Percentiles rank a stretch among this genome's conserved stretches.
Evolutionary conservation across 2,329 filamentous ascomycete species (phyloP).

Genomic region (Penicillium sclerotigenum): DNA sequence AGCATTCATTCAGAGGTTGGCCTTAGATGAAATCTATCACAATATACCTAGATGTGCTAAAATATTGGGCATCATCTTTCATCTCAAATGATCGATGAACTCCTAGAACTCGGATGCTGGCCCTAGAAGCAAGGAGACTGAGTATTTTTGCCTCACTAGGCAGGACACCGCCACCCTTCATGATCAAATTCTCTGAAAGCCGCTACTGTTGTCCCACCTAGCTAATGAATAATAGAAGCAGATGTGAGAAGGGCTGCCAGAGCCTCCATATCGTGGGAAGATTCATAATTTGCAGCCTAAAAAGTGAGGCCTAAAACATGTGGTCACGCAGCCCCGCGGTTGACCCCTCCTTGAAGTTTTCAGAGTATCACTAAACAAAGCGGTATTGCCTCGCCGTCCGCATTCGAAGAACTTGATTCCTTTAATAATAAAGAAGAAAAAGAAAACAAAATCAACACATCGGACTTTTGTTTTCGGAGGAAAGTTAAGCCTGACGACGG

Average conservation of each 20-base stretch:
- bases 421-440: too few relatives aligned
- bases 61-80: conserved; percentile 20
- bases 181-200: conserved; percentile 21
- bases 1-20: conserved; percentile 24
- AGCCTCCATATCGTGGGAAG: conserved; percentile 12
- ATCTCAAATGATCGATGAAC: conserved; percentile 25
- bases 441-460: too few relatives aligned
- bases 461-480: too few relatives aligned
- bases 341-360: too few relatives aligned
- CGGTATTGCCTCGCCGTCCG: too few relatives aligned
- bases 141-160: conserved; percentile 23
- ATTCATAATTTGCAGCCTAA: too few relatives aligned
- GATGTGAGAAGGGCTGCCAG: conserved; percentile 14
- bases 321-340: too few relatives aligned
- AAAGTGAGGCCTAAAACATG: too few relatives aligned
- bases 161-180: conserved; percentile 26
- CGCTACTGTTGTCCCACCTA: conserved; percentile 26
- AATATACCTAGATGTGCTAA: conserved; percentile 26
- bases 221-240: conserved; percentile 19
- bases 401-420: too few relatives aligned
- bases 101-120: conserved; percentile 20
- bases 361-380: too few relatives aligned
- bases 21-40: conserved; percentile 31
- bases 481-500: too few relatives aligned
- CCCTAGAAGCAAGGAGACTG: conserved; percentile 18